phyloP scores from a whole-genome alignment of 2,329 filamentous ascomycete species.

The Diaporthe australafricana region DNA sequence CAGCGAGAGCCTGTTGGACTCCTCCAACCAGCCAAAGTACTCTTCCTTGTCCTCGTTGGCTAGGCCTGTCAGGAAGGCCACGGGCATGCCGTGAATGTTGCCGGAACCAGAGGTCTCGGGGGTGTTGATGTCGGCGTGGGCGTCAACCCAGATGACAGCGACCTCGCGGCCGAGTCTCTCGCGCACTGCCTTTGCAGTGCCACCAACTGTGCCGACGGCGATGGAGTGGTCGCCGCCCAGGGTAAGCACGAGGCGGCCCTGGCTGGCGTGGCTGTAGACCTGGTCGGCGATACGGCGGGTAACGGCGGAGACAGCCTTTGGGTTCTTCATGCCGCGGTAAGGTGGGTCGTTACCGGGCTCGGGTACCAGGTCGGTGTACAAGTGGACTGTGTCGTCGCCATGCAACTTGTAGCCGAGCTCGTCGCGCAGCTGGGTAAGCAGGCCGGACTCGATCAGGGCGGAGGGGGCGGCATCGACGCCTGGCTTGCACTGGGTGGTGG shows the following conservation, averaged over 20 bases:
- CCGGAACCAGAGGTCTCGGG: constrained; percentile 90
- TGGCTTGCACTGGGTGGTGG: constrained; percentile 75
- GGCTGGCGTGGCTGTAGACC: constrained; percentile 86
- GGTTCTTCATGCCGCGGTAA: constrained; percentile 94
- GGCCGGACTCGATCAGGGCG: constrained; percentile 88
- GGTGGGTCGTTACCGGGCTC: constrained; percentile 72
- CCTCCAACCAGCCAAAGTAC: constrained; percentile 89
- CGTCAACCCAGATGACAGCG: constrained; percentile 98
- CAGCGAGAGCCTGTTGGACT: constrained; percentile 75
- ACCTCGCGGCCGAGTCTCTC: constrained; percentile 87
- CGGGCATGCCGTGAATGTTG: constrained; percentile 98
- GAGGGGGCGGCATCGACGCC: constrained; percentile 92
- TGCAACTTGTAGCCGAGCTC: constrained; percentile 91
- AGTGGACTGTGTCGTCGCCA: constrained; percentile 85
- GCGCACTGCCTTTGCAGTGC: constrained; percentile 85
- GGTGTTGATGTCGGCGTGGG: constrained; percentile 97
- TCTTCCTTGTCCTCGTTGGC: constrained; percentile 81
- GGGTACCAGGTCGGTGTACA: constrained; percentile 82
- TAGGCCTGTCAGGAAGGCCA: constrained; percentile 89
- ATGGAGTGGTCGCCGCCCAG: constrained; percentile 97
- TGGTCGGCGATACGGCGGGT: constrained; percentile 83
- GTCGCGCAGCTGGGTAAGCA: constrained; percentile 83
- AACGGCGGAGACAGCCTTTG: constrained; percentile 85
- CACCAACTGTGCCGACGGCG: constrained; percentile 92
- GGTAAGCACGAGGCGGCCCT: constrained; percentile 90